Base-by-base conservation (phyloP, 139 green algal species). In the Chlamydomonas eustigma region DNA sequence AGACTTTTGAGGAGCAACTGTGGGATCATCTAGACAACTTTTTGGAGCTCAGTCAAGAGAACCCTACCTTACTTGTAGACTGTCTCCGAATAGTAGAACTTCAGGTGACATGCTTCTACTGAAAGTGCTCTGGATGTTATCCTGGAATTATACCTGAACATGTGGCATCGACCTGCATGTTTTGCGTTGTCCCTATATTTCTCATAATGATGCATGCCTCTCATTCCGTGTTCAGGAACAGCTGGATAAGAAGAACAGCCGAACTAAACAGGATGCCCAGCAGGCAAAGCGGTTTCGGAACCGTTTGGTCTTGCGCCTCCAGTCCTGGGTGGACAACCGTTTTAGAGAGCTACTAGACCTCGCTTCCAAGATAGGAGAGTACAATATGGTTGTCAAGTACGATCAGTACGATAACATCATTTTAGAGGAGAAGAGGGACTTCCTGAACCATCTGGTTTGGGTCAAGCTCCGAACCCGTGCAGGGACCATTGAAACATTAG, bases 61-160 rank as follows among this genome's bases (percentile, higher is more conserved):
- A 89, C 39, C 92, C 92, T 25, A 83, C 77, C 12, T 83, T 91
- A 76, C 85, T 97, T 76, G 90, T 97, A 28, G 80, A 88, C 38
- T 89, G 86, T 18, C 78, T 93, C 39, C 77, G 86, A 32, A 86
- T 97, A 33, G 78, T 97, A 22, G 92, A 97, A 80, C 85, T 94
- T 67, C 92, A 95, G 78, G 91, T 93, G 74, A 24, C 76, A 69
- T 69, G 58, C 58, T 69, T n/a, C 58, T 58, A 22, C 12, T 58
- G 44, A 22, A 28, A 22, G 44, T 58, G 12, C 12, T 12, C 44
- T 58, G 44, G 12, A 22, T 12, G 44, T 58, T 12, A 22, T 58
- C 22, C 12, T 28, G 44, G 12, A 28, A 22, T 58, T 58, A 58
- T 28, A 28, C 12, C 44, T 12, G 12, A 12, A 58, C 22, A 28